Evolutionary conservation across 495 filamentous ascomycete genomes (phyloP).

Genomic region (Rusavskia elegans): DNA sequence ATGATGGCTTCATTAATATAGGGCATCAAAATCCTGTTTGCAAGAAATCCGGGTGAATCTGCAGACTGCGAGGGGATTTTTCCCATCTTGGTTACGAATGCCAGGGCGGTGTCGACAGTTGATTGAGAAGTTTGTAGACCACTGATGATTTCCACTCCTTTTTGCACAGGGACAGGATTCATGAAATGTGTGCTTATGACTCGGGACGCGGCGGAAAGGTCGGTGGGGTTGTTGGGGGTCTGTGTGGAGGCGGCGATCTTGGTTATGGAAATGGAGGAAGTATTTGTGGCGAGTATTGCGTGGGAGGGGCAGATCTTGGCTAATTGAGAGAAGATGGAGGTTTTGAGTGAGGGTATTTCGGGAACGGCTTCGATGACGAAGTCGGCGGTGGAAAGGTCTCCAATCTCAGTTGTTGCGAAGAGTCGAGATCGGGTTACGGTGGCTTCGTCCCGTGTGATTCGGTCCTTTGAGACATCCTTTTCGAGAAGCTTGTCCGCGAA

Average conservation of each 20-base stretch:
- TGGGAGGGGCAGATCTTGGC: slow-evolving; percentile 74
- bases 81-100: slow-evolving; percentile 79
- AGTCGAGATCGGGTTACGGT: slow-evolving; percentile 53
- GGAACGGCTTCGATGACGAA: slow-evolving; percentile 97
- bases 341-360: slow-evolving; percentile 79
- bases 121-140: slow-evolving; percentile 76
- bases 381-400: slow-evolving; percentile 70
- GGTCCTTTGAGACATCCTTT: slow-evolving; percentile 77
- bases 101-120: slow-evolving; percentile 71
- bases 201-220: slow-evolving; percentile 67
- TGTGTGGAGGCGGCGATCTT: slow-evolving; percentile 80
- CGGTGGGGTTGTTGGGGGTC: slow-evolving; percentile 43
- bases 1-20: slow-evolving; percentile 99
- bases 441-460: slow-evolving; percentile 64
- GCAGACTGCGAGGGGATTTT: slow-evolving; percentile 78
- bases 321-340: slow-evolving; percentile 69
- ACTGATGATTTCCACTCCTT: slow-evolving; percentile 93
- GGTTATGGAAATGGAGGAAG: slow-evolving; percentile 92
- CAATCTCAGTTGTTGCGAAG: slow-evolving; percentile 52
- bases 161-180: slow-evolving; percentile 96
- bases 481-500: slow-evolving; percentile 90
- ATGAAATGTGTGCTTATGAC: slow-evolving; percentile 98
- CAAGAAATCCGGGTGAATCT: slow-evolving; percentile 87
- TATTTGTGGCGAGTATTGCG: slow-evolving; percentile 91
- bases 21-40: slow-evolving; percentile 95